These are phyloP conservation scores for Aspergillus sp. DNA, from an alignment of 2,329 filamentous ascomycete genomes.

Conservation along the genomic window DNA sequence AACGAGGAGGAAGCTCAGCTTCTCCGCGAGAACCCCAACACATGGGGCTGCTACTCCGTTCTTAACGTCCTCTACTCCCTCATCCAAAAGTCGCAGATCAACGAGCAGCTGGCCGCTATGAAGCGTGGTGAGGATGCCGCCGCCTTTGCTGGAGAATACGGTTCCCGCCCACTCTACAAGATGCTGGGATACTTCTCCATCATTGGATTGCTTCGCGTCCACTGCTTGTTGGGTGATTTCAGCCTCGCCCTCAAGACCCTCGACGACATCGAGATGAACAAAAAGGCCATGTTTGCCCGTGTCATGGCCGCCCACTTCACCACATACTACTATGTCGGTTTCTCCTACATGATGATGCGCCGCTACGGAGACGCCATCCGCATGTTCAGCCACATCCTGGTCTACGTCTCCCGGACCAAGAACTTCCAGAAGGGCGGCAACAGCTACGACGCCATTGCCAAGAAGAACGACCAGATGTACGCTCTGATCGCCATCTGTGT, in stretches of 20 bases:
- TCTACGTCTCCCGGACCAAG: slow-evolving; percentile 98
- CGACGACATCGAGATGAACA: slow-evolving; percentile 99
- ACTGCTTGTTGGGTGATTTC: slow-evolving; percentile 96
- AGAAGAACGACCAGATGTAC: slow-evolving; percentile 99
- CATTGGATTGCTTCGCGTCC: slow-evolving; percentile 92
- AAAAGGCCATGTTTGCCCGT: slow-evolving; percentile 99
- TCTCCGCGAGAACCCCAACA: slow-evolving; percentile 95
- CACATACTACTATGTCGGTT: slow-evolving; percentile 99
- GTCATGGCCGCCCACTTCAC: slow-evolving; percentile 99
- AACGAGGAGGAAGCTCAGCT: slow-evolving; percentile 92
- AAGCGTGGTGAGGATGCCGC: slow-evolving; percentile 91
- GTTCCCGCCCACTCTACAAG: slow-evolving; percentile 89
- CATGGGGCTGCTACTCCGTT: slow-evolving; percentile 99
- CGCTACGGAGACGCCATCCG: slow-evolving; percentile 98
- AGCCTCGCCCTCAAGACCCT: slow-evolving; percentile 97
- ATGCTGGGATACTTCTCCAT: slow-evolving; percentile 99
- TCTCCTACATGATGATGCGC: slow-evolving; percentile 99
- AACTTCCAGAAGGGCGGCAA: slow-evolving; percentile 97
- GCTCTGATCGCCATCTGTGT: slow-evolving; percentile 98
- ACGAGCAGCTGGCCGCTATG: slow-evolving; percentile 92
- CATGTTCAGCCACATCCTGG: slow-evolving; percentile 99
- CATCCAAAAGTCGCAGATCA: slow-evolving; percentile 97
- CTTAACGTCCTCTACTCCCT: slow-evolving; percentile 99
- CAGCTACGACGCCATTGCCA: slow-evolving; percentile 95
- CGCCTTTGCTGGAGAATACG: slow-evolving; percentile 91